phyloP scores from a whole-genome alignment of 148 eudicot genomes.

The Chenopodium album region DNA sequence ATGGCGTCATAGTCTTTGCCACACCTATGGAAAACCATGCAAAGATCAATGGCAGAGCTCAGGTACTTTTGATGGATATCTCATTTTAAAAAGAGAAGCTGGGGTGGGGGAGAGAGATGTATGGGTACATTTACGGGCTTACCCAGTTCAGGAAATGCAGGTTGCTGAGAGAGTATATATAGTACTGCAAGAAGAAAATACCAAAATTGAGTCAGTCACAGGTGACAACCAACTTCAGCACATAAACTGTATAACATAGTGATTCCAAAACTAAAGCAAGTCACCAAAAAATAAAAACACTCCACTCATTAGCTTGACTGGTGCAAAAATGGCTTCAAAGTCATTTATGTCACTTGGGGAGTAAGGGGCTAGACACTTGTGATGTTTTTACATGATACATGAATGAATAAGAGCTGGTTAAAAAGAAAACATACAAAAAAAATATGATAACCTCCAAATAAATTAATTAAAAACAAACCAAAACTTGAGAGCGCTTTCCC shows the following conservation, averaged over 20 bases:
- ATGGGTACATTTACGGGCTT: constrained; percentile 3
- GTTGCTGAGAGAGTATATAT: constrained; percentile 67
- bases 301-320: not conserved
- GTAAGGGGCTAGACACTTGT: not conserved
- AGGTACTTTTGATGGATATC: not conserved
- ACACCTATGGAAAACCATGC: constrained; percentile 42
- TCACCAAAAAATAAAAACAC: not conserved
- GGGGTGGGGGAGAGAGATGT: not conserved
- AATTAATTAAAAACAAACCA: too few relatives aligned
- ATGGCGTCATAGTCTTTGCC: constrained; percentile 64
- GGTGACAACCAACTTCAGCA: not conserved
- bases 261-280: not conserved
- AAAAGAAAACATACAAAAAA: not conserved
- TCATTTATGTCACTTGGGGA: not conserved
- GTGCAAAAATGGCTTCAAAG: not conserved
- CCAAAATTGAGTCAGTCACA: constrained; percentile 24
- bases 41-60: not conserved
- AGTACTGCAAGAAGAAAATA: constrained; percentile 55
- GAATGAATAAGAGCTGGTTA: not conserved
- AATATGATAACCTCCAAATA: not conserved
- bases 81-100: not conserved
- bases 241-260: not conserved
- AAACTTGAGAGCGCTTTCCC: too few relatives aligned
- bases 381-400: not conserved
- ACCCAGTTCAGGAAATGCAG: constrained; percentile 79